These are phyloP conservation scores for Apiospora phragmitis DNA, from an alignment of 2,329 filamentous ascomycete species.

Conservation along the genomic window DNA sequence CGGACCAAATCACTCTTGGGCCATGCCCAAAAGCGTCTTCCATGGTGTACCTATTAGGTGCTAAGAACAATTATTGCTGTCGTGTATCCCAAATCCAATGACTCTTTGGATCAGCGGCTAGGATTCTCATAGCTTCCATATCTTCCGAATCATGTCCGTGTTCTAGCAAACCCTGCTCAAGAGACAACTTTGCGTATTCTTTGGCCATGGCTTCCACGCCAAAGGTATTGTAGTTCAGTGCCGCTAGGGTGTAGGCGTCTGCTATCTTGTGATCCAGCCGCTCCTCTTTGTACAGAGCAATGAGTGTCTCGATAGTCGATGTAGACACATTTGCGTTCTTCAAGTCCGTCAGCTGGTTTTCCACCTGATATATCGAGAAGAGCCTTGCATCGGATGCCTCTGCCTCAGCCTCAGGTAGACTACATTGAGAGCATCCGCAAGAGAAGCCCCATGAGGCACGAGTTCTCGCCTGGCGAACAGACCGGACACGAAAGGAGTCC, in stretches of 20 bases:
- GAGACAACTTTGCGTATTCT: conserved; percentile 34
- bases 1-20: too few relatives aligned
- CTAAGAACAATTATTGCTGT: not conserved
- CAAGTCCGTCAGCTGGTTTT: conserved; percentile 23
- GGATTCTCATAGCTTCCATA: conserved; percentile 32
- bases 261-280: conserved; percentile 39
- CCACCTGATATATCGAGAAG: conserved; percentile 29
- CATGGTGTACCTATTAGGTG: not conserved
- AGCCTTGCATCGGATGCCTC: conserved; percentile 33
- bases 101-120: conserved; percentile 29
- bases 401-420: conserved; percentile 20
- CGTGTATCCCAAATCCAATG: conserved; percentile 27
- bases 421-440: conserved; percentile 39
- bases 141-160: conserved; percentile 34
- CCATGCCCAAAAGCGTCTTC: too few relatives aligned
- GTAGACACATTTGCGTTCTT: conserved; percentile 16
- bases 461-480: conserved; percentile 31
- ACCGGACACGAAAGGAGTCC: conserved; percentile 33
- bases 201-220: conserved; percentile 28
- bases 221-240: conserved; percentile 38
- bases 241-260: conserved; percentile 38
- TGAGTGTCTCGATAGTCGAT: conserved; percentile 31
- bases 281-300: conserved; percentile 36
- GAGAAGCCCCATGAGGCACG: conserved; percentile 39
- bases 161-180: conserved; percentile 35